Conservation (phyloP, 1,284 basidiomycete species). For the Blastosporella zonata region DNA sequence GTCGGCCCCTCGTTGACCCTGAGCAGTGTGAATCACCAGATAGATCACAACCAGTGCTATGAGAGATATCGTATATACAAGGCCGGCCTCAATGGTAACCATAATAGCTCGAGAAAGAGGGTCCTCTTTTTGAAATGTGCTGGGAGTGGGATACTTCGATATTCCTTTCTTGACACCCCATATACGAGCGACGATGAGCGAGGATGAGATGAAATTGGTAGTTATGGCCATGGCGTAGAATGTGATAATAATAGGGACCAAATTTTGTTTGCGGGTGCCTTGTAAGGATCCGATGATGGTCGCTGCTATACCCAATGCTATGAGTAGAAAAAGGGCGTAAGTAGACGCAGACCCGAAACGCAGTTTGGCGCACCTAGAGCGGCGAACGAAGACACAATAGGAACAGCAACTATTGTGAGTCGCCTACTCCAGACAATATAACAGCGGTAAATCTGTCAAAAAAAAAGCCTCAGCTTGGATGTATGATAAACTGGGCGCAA, state of each 20-base stretch:
- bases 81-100: constrained; percentile 16
- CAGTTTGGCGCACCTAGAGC: constrained; percentile 2
- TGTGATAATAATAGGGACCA: constrained; percentile 9
- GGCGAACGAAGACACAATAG: constrained; percentile 7
- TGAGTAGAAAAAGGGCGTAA: too few relatives aligned
- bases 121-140: not conserved
- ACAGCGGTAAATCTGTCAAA: constrained; percentile 15
- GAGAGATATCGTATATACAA: constrained; percentile 16
- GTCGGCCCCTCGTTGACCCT: too few relatives aligned
- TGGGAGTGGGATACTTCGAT: constrained; percentile 2
- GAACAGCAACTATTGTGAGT: not conserved
- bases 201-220: constrained; percentile 14
- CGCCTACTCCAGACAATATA: constrained; percentile 11
- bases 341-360: not conserved
- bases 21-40: constrained; percentile 4
- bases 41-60: constrained; percentile 14
- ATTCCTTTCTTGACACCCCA: constrained; percentile 14
- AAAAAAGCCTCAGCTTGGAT: too few relatives aligned
- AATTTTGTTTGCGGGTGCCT: not conserved
- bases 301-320: constrained; percentile 14
- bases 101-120: constrained; percentile 14
- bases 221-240: constrained; percentile 13
- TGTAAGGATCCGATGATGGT: constrained; percentile 1
- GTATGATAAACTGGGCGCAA: too few relatives aligned
- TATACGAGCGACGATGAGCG: constrained; percentile 17